A percentile compares a stretch with the other conserved stretches of the same genome.
These are phyloP conservation scores for Debaryomyces tyrocola DNA, from an alignment of 805 yeast genomes.

Conservation along the genomic window DNA sequence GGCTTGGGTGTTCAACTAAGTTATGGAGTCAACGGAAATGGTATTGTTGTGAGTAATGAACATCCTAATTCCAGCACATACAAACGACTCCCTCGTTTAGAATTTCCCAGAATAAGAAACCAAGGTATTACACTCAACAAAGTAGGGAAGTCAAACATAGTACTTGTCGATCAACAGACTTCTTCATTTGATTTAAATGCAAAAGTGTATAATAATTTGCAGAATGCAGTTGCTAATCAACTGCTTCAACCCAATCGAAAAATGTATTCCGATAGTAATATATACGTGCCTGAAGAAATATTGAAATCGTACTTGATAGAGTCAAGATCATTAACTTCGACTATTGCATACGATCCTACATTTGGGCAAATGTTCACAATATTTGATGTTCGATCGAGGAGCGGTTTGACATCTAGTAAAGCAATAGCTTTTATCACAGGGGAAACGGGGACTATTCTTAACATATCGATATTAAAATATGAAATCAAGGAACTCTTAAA, in stretches of 20 bases:
- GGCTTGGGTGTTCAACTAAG: constrained; percentile 39
- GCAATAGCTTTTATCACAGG: constrained; percentile 32
- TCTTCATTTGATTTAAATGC: constrained; percentile 9
- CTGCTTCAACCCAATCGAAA: neutral
- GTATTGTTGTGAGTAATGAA: constrained; percentile 9
- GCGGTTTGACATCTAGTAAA: constrained; percentile 3
- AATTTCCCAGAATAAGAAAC: constrained; percentile 23
- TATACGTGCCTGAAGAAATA: constrained; percentile 24
- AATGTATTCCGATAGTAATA: constrained; percentile 5
- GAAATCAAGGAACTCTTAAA: constrained; percentile 12
- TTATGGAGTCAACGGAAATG: constrained; percentile 45
- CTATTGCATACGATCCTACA: constrained; percentile 36
- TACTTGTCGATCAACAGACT: constrained; percentile 8
- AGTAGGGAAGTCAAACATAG: constrained; percentile 9
- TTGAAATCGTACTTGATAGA: constrained; percentile 21
- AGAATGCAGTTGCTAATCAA: constrained; percentile 4
- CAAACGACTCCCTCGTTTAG: constrained; percentile 13
- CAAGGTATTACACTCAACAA: constrained; percentile 14
- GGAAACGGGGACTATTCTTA: constrained; percentile 25
- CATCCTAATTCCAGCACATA: neutral
- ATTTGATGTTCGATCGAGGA: constrained; percentile 10
- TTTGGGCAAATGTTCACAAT: constrained; percentile 20
- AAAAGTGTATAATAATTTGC: constrained; percentile 10
- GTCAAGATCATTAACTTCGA: constrained; percentile 23
- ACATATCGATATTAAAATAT: constrained; percentile 18